Base-by-base conservation (phyloP, 1,139 yeast genomes). In the Candida dubliniensis region DNA sequence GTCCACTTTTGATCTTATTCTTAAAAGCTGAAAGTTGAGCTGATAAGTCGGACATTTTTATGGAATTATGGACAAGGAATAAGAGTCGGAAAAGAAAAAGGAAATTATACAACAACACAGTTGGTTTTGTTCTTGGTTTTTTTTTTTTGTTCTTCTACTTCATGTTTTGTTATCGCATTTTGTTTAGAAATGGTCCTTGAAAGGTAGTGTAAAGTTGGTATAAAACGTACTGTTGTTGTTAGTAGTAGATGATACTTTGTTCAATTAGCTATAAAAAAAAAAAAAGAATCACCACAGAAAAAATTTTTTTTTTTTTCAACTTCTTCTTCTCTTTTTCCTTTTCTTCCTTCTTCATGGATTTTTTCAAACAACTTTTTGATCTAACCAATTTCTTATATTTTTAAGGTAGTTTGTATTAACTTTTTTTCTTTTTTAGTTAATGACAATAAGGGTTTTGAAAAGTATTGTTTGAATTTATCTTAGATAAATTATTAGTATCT, bases 11-110 rank as follows among this genome's bases (percentile, higher is more conserved):
- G 62, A 74, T 72, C 53, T 71, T 69, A 57, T 67, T 73, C 51
- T 73, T 74, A 58, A 74, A 74, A 34, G 79, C 79, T 34, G 77
- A 71, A 45, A 74, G 58, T 55, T 74, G 78, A 32, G 77, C 70
- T 34, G 76, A 71, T 46, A 72, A 64, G 53, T 71, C 76, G 3
- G 77, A 71, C 77, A 72, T 72, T 42, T 27, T 31, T 24, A 3
- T 11, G 13, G 14, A 8, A 24, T 30, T 8, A 13, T 18, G 14
- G 30, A 23, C 13, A 24, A 27, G 34, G 27, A 18, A 36, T 9
- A 12, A 24, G 24, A 31, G 31, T 7, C 31, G 12, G 29, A 25
- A 18, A 27, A 29, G 34, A 27, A 27, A 27, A 27, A 8, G 30
- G 30, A 27, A 27, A 7, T 4, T 9, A 8, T 10, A 27, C 30